Evolutionary conservation across 1,139 yeast species (phyloP).

Genomic region (Pneumocystis sp.): DNA sequence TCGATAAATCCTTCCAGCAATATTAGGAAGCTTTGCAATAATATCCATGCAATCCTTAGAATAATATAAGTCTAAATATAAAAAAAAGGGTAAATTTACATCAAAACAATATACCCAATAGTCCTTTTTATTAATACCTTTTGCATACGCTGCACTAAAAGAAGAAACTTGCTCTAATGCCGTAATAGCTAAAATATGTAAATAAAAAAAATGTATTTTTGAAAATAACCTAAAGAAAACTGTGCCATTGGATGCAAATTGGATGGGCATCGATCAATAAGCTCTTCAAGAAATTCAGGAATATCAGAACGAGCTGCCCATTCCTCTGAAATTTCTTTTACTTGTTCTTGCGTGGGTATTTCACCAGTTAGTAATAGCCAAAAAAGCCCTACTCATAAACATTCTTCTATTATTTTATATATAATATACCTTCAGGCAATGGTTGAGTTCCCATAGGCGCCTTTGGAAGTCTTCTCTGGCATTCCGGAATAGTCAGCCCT

Average conservation of each 20-base stretch:
- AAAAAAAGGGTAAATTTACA: background rate
- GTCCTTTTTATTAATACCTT: conserved; percentile 44
- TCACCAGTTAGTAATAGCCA: conserved; percentile 52
- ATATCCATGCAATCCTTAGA: conserved; percentile 56
- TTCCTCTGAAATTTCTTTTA: conserved; percentile 38
- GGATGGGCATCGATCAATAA: conserved; percentile 42
- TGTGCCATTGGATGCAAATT: conserved; percentile 59
- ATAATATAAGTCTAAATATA: background rate
- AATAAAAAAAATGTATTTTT: background rate
- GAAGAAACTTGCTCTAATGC: conserved; percentile 54
- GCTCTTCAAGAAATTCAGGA: conserved; percentile 39
- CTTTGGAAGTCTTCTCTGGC: conserved; percentile 83
- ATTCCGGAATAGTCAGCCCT: conserved; percentile 91
- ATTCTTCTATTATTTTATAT: background rate
- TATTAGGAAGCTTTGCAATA: conserved; percentile 80
- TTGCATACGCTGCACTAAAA: conserved; percentile 47
- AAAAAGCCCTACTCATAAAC: conserved; percentile 25
- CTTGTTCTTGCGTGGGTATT: conserved; percentile 43
- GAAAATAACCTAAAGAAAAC: conserved; percentile 32
- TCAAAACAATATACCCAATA: conserved; percentile 85
- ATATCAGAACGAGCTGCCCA: conserved; percentile 43
- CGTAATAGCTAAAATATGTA: conserved; percentile 31
- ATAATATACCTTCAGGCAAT: conserved; percentile 38
- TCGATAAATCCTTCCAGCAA: conserved; percentile 89
- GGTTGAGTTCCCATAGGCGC: conserved; percentile 67